Percentiles rank a stretch among this genome's conserved stretches.
These are phyloP conservation scores for Candida neerlandica DNA, from an alignment of 1,139 yeast species.

Conservation along the genomic window DNA sequence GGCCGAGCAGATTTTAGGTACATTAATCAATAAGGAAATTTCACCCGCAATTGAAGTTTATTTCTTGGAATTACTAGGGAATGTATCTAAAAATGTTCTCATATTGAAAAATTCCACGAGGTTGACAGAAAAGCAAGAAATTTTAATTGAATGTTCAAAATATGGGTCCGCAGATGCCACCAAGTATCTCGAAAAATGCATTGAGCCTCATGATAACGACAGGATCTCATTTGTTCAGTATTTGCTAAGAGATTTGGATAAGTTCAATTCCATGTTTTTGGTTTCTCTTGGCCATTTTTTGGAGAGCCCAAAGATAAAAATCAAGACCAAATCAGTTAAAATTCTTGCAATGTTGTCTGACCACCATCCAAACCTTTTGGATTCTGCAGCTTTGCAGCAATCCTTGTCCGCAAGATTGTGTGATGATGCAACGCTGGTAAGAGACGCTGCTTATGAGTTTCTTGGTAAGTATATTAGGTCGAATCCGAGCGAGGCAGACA, in stretches of 20 bases:
- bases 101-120: neutral
- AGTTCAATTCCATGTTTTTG: constrained; percentile 56
- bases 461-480: constrained; percentile 52
- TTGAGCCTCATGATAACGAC: neutral
- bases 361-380: constrained; percentile 53
- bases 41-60: constrained; percentile 11
- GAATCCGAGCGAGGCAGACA: constrained; percentile 47
- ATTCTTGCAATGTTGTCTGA: constrained; percentile 49
- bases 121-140: neutral
- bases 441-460: constrained; percentile 76
- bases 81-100: constrained; percentile 8
- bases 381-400: constrained; percentile 50
- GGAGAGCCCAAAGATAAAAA: constrained; percentile 56
- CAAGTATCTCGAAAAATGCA: neutral
- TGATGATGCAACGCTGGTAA: constrained; percentile 69
- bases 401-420: constrained; percentile 54
- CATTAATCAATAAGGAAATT: neutral
- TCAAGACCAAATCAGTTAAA: constrained; percentile 67
- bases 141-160: neutral
- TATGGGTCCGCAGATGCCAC: neutral
- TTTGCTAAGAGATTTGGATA: constrained; percentile 23
- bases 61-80: constrained; percentile 15
- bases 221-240: neutral
- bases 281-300: constrained; percentile 49
- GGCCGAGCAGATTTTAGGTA: constrained; percentile 1